Evolutionary conservation across 2,329 filamentous ascomycete species (phyloP), one percentile per base, ranked within the genome.

Genomic region (Nannizziopsis barbatae): DNA sequence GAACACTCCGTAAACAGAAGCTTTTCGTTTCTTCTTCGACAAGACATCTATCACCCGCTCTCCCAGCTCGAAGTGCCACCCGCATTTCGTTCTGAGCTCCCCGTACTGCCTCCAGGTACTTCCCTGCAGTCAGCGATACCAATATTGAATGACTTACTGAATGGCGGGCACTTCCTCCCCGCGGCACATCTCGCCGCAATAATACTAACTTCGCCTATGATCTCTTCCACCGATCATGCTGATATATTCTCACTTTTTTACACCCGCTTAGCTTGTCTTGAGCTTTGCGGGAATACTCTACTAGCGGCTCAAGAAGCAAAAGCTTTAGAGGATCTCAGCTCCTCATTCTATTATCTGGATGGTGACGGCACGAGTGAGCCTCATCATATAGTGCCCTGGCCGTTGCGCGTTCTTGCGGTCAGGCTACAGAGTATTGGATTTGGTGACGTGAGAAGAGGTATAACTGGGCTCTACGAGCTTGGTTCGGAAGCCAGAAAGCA

Each of bases 401-500:
- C 83, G 37, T 74, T 98, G 45, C 79, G 92, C 5, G 76, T 95
- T 2, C 74, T 96, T 12, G 81, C 83, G 5, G 84, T 95, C 7
- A 77, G 89, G 1, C 74, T 96, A 15, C 86, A 94, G 56, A 86
- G 86, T 0, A 76, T 95, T 40, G 87, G 86, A 1, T 93, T 92
- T 54, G 83, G 83, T 3, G 92, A 98, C 65, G 79, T 82, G 43
- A 76, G 90, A 3, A 76, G 89, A 52, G 84, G 86, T 2, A 82
- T 98, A 50, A 90, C 92, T 74, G 85, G 84, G 39, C 86, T 94
- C 62, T 94, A 95, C 62, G 88, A 95, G 53, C 75, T 96, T 1
- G 88, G 83, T 0, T 69, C 84, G 7, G 87, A 94, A 64, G 86
- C 86, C 1, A 74, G 88, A 14, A 69, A 71, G 1, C 74, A 76